Conservation (phyloP, 805 yeast genomes). For the Ascoidea rubescens region DNA sequence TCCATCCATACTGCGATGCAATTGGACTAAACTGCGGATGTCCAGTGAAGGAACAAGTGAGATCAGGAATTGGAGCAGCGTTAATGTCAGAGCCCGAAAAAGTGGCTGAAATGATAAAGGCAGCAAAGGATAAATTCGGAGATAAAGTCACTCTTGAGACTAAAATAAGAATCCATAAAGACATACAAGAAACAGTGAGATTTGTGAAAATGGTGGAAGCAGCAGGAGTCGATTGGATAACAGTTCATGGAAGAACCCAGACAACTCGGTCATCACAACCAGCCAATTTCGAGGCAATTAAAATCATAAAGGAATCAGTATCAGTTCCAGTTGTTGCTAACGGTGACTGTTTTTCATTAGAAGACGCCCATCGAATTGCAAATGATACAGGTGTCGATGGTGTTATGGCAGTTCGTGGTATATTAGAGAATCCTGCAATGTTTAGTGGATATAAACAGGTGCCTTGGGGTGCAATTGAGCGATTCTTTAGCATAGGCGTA, state of each 20-base stretch:
- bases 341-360: slow-evolving; percentile 75
- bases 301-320: slow-evolving; percentile 36
- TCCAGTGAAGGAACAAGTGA: slow-evolving; percentile 86
- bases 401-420: slow-evolving; percentile 90
- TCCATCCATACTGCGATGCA: slow-evolving; percentile 85
- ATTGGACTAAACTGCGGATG: slow-evolving; percentile 96
- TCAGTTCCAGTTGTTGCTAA: slow-evolving; percentile 84
- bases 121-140: slow-evolving; percentile 68
- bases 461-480: slow-evolving; percentile 88
- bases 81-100: slow-evolving; percentile 72
- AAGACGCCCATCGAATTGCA: slow-evolving; percentile 52
- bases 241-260: slow-evolving; percentile 87
- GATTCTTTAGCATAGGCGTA: slow-evolving; percentile 64
- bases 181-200: slow-evolving; percentile 54
- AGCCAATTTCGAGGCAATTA: slow-evolving; percentile 73
- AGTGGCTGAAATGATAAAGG: slow-evolving; percentile 72
- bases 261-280: slow-evolving; percentile 77
- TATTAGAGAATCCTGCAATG: slow-evolving; percentile 73
- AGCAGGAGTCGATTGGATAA: slow-evolving; percentile 87
- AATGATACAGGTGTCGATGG: slow-evolving; percentile 72
- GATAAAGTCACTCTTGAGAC: slow-evolving; percentile 69
- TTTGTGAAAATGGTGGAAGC: slow-evolving; percentile 64
- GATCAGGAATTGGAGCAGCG: slow-evolving; percentile 97
- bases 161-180: slow-evolving; percentile 78
- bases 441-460: slow-evolving; percentile 62